Percentiles rank a stretch among this genome's conserved stretches.
Conservation (phyloP, 371 early-diverging fungal genomes). For the Mucor plumbeus region DNA sequence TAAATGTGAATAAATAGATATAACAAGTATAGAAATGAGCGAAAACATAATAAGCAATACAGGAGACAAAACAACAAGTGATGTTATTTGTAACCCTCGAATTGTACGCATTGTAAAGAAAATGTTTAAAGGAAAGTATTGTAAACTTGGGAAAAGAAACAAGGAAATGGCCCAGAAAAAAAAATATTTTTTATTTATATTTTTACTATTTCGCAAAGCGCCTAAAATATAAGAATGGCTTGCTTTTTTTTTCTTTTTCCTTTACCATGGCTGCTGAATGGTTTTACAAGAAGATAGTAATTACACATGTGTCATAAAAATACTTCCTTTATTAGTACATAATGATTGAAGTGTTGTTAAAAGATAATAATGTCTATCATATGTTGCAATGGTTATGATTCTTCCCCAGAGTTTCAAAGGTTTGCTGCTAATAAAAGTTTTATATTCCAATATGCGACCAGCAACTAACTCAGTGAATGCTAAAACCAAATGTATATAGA, state of each 20-base stretch:
- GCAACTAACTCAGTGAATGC: background rate
- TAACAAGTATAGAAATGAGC: conserved; percentile 21
- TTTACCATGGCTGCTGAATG: too few relatives aligned
- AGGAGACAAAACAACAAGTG: conserved; percentile 29
- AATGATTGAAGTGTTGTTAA: background rate
- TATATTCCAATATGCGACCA: background rate
- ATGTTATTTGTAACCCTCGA: conserved; percentile 33
- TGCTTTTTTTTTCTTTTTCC: background rate
- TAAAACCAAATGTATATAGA: background rate
- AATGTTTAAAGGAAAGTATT: background rate
- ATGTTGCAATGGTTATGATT: background rate
- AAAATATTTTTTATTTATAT: conserved; percentile 12
- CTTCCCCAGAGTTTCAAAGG: background rate
- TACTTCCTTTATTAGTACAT: background rate
- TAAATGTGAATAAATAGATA: conserved; percentile 19
- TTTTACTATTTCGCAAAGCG: background rate
- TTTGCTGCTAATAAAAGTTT: conserved; percentile 2
- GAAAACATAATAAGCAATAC: conserved; percentile 27
- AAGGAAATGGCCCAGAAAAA: background rate
- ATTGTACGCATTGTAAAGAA: conserved; percentile 23
- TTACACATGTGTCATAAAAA: too few relatives aligned
- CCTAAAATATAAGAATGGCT: background rate
- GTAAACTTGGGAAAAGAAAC: conserved; percentile 10
- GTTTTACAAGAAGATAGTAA: too few relatives aligned
- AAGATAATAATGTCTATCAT: background rate